Evolutionary conservation across 148 eudicot species (phyloP).

Genomic region (Rheum nobile): DNA sequence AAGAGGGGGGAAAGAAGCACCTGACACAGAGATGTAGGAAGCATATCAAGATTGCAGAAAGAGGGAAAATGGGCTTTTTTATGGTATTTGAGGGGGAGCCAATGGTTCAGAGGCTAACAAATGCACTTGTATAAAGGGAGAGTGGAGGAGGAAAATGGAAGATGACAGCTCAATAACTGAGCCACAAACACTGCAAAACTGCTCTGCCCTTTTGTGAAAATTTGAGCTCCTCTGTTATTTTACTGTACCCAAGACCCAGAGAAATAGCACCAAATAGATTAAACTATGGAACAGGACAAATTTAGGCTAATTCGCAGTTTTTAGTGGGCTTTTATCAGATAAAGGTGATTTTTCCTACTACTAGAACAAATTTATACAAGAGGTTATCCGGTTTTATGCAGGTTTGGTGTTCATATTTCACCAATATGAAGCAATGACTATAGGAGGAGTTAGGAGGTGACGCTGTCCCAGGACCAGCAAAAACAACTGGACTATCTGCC

Average conservation of each 20-base stretch:
- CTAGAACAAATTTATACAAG: neutral
- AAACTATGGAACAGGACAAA: neutral
- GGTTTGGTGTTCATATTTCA: neutral
- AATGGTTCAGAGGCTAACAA: slow-evolving; percentile 13
- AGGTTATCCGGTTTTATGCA: neutral
- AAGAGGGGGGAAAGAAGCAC: slow-evolving; percentile 8
- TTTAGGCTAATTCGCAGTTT: neutral
- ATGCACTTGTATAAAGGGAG: neutral
- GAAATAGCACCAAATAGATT: neutral
- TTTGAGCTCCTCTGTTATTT: slow-evolving; percentile 19
- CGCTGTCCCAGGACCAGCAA: neutral
- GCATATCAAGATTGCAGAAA: slow-evolving; percentile 29
- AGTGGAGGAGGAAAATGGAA: neutral
- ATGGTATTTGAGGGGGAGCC: neutral
- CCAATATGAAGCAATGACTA: neutral
- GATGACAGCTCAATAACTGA: slow-evolving; percentile 13
- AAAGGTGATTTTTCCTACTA: too few species aligned
- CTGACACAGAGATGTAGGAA: slow-evolving; percentile 27
- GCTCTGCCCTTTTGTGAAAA: slow-evolving; percentile 17
- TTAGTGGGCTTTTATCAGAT: neutral
- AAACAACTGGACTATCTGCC: slow-evolving; percentile 9
- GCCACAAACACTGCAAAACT: slow-evolving; percentile 10
- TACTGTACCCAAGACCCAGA: slow-evolving; percentile 3
- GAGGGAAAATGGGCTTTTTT: slow-evolving; percentile 4
- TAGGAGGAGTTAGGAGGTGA: neutral